A percentile compares a stretch with the other conserved stretches of the same genome.
phyloP scores from a whole-genome alignment of 805 yeast species.

The Candida nemodendra region DNA sequence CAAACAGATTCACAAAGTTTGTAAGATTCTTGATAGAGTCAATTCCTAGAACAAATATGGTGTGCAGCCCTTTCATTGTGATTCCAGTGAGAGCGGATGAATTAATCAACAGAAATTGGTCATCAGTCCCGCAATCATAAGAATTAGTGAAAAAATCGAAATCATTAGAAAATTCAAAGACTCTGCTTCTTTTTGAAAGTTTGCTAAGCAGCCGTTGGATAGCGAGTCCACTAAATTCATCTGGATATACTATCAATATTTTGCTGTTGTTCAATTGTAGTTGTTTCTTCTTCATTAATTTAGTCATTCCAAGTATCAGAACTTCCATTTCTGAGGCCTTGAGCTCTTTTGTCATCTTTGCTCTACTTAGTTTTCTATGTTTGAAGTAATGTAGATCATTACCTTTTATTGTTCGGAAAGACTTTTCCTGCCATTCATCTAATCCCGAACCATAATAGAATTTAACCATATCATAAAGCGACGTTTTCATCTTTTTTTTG shows the following conservation, averaged over 20 bases:
- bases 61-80: slow-evolving; percentile 25
- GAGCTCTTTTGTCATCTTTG: slow-evolving; percentile 15
- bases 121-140: too few species aligned
- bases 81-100: slow-evolving; percentile 27
- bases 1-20: slow-evolving; percentile 24
- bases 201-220: slow-evolving; percentile 14
- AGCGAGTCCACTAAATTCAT: slow-evolving; percentile 21
- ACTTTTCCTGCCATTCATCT: slow-evolving; percentile 20
- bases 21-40: slow-evolving; percentile 28
- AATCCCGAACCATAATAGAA: slow-evolving; percentile 25
- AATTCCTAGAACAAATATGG: slow-evolving; percentile 31
- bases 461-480: slow-evolving; percentile 25
- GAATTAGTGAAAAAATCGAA: slow-evolving; percentile 11
- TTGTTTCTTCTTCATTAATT: slow-evolving; percentile 17
- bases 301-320: slow-evolving; percentile 25
- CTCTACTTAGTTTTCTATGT: slow-evolving; percentile 25
- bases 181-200: slow-evolving; percentile 9
- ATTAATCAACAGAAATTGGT: slow-evolving; percentile 25
- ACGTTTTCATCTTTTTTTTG: slow-evolving; percentile 19
- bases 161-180: slow-evolving; percentile 17
- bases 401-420: slow-evolving; percentile 22
- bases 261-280: slow-evolving; percentile 8
- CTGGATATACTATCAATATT: slow-evolving; percentile 29
- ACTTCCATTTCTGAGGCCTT: slow-evolving; percentile 24
- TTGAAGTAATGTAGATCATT: slow-evolving; percentile 21